Percentiles rank a stretch among this genome's conserved stretches.
These are phyloP conservation scores for Populus davidiana DNA, from an alignment of 345 rosid species.

Conservation along the genomic window DNA sequence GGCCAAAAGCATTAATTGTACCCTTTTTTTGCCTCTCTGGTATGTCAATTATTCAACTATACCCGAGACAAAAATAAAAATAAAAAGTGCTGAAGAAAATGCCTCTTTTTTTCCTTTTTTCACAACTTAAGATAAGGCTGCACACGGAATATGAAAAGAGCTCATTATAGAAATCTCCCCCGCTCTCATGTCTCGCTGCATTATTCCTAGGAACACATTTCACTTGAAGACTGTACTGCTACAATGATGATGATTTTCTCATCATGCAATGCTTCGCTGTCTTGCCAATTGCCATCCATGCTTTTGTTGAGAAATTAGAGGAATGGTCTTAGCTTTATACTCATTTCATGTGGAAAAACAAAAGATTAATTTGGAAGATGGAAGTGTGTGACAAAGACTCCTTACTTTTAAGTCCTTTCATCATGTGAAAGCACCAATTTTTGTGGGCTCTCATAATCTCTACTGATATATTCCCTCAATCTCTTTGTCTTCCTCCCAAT, in stretches of 20 bases:
- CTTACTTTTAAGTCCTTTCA: slow-evolving; percentile 21
- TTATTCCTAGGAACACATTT: slow-evolving; percentile 1
- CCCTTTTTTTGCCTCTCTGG: not conserved
- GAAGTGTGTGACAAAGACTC: slow-evolving; percentile 21
- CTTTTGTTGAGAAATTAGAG: not conserved
- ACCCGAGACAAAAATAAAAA: not conserved
- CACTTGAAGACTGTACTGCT: slow-evolving; percentile 1
- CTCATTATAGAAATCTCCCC: not conserved
- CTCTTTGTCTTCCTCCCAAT: not conserved
- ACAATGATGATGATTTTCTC: not conserved
- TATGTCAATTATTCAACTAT: slow-evolving; percentile 2
- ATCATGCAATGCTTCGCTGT: not conserved
- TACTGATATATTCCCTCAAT: slow-evolving; percentile 4
- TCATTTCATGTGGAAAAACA: slow-evolving; percentile 12
- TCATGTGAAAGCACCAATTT: slow-evolving; percentile 27
- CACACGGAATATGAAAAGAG: not conserved
- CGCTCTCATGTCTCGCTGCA: not conserved
- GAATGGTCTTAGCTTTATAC: not conserved
- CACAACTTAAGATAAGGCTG: not conserved
- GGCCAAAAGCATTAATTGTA: not conserved
- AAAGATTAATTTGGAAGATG: slow-evolving; percentile 16
- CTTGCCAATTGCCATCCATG: not conserved
- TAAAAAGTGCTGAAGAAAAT: not conserved
- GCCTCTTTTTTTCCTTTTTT: too few species aligned
- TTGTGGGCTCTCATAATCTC: slow-evolving; percentile 32